These are phyloP conservation scores for Oidium heveae DNA, from an alignment of 2,329 filamentous ascomycete genomes.

Conservation along the genomic window DNA sequence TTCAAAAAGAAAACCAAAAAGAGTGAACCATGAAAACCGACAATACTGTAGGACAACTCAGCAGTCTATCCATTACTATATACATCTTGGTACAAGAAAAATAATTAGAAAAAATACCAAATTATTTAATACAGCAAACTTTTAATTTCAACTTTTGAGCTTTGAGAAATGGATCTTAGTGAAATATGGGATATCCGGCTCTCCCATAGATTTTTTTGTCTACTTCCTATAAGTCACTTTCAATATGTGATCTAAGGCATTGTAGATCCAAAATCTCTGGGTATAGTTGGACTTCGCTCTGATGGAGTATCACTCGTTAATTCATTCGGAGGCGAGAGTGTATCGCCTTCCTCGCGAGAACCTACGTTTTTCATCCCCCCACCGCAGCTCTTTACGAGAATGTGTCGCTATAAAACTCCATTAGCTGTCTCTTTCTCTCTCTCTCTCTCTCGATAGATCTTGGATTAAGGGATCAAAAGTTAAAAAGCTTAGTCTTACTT, in stretches of 20 bases:
- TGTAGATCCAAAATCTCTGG: too few relatives aligned
- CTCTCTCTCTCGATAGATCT: constrained; percentile 1
- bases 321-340: constrained; percentile 11
- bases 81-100: too few relatives aligned
- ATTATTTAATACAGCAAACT: neutral
- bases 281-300: constrained; percentile 4
- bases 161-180: too few relatives aligned
- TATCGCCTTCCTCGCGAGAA: constrained; percentile 8
- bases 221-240: neutral
- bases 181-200: neutral
- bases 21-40: too few relatives aligned
- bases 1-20: too few relatives aligned
- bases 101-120: neutral
- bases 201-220: neutral
- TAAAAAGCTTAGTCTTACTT: constrained; percentile 36
- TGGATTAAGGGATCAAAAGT: constrained; percentile 8
- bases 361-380: constrained; percentile 3
- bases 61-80: too few relatives aligned
- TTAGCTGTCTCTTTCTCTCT: too few relatives aligned
- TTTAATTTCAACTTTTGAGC: too few relatives aligned
- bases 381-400: constrained; percentile 41
- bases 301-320: constrained; percentile 12
- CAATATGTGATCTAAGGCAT: too few relatives aligned
- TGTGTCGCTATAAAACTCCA: constrained; percentile 27
- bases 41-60: too few relatives aligned